Percentiles rank a stretch among this genome's conserved stretches.
Evolutionary conservation across 208 protist genomes (phyloP).

Genomic region (Leishmania martiniquensis): DNA sequence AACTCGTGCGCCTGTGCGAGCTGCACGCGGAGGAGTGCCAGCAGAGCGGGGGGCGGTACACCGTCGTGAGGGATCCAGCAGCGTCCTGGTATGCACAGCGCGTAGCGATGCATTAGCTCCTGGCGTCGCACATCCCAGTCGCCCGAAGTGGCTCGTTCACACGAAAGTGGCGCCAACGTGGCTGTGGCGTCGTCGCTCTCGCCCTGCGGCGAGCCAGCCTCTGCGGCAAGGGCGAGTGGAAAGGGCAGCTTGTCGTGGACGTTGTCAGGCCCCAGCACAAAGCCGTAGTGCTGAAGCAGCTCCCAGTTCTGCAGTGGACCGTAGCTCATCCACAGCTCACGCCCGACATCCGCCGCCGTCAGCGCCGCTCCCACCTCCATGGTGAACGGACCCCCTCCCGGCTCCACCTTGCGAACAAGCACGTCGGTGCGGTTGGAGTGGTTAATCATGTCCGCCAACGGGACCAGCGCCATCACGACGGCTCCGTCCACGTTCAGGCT

Average conservation of each 20-base stretch:
- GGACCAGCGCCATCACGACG: slow-evolving; percentile 74
- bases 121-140: slow-evolving; percentile 62
- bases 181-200: not conserved
- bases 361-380: slow-evolving; percentile 80
- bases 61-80: slow-evolving; percentile 72
- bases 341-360: slow-evolving; percentile 51
- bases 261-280: slow-evolving; percentile 75
- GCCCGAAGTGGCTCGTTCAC: not conserved
- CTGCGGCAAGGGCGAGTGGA: slow-evolving; percentile 43
- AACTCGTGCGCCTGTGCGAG: slow-evolving; percentile 81
- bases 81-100: slow-evolving; percentile 47
- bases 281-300: slow-evolving; percentile 92
- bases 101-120: slow-evolving; percentile 47
- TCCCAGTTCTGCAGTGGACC: slow-evolving; percentile 94
- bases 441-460: slow-evolving; percentile 92
- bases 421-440: slow-evolving; percentile 83
- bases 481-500: slow-evolving; percentile 83
- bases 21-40: slow-evolving; percentile 76
- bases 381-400: slow-evolving; percentile 72
- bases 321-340: slow-evolving; percentile 93
- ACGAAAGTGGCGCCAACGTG: not conserved
- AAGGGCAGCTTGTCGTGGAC: slow-evolving; percentile 87
- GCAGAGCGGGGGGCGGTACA: slow-evolving; percentile 60
- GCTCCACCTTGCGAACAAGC: slow-evolving; percentile 74
- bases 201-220: not conserved